Evolutionary conservation across 495 filamentous ascomycete species (phyloP).

Genomic region (Amphirosellinia nigrospora): DNA sequence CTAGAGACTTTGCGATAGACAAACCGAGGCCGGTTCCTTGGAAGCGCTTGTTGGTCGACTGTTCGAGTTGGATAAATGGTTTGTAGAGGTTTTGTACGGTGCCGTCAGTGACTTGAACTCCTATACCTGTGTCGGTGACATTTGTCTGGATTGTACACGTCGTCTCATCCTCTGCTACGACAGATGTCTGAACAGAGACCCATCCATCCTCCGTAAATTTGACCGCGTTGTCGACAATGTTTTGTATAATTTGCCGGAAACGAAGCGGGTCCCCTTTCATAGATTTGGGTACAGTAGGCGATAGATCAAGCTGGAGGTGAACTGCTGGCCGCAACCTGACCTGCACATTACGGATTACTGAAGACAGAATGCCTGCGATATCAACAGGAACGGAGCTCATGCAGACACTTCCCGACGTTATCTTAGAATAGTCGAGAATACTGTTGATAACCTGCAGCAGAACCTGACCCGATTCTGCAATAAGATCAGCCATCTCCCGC

Average conservation of each 20-base stretch:
- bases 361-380: conserved; percentile 54
- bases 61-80: conserved; percentile 81
- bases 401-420: conserved; percentile 53
- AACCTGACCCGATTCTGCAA: conserved; percentile 54
- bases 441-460: conserved; percentile 59
- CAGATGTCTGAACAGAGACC: conserved; percentile 42
- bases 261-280: conserved; percentile 55
- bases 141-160: conserved; percentile 60
- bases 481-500: conserved; percentile 53
- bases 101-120: conserved; percentile 62
- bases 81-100: conserved; percentile 73
- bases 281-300: conserved; percentile 46
- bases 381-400: conserved; percentile 51
- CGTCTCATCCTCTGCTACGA: conserved; percentile 47
- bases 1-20: conserved; percentile 77
- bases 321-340: conserved; percentile 42
- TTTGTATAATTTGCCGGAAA: conserved; percentile 56
- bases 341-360: conserved; percentile 58
- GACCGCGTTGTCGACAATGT: conserved; percentile 53
- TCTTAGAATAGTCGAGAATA: conserved; percentile 60
- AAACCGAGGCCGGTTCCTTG: conserved; percentile 81
- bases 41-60: conserved; percentile 75
- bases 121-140: conserved; percentile 79
- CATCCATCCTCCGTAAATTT: conserved; percentile 57
- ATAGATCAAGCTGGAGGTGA: conserved; percentile 45